These are phyloP conservation scores for Stephania japonica DNA, from an alignment of 164 flowering plant genomes.

Conservation along the genomic window DNA sequence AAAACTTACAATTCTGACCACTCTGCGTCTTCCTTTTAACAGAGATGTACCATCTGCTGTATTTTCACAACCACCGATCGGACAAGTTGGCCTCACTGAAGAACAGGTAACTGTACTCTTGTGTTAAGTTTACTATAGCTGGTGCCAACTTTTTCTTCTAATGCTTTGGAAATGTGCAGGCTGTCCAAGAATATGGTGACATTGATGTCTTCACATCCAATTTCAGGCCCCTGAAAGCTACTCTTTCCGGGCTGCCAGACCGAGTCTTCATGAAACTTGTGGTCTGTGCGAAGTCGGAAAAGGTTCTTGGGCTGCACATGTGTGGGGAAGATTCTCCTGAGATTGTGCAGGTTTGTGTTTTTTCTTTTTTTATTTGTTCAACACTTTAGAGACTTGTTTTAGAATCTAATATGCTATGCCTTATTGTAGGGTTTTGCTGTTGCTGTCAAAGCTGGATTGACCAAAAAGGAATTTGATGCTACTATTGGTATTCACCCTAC, in stretches of 20 bases:
- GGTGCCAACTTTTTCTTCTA: constrained; percentile 2
- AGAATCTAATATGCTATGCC: constrained; percentile 9
- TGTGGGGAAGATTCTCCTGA: constrained; percentile 95
- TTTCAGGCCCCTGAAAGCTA: constrained; percentile 88
- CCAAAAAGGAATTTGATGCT: constrained; percentile 87
- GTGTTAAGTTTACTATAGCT: constrained; percentile 1
- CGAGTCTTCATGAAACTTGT: constrained; percentile 87
- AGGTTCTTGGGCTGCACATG: constrained; percentile 84
- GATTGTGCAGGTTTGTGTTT: constrained; percentile 65
- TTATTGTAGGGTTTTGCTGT: constrained; percentile 80
- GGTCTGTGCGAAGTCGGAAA: constrained; percentile 76
- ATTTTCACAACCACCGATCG: constrained; percentile 95
- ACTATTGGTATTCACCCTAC: constrained; percentile 98
- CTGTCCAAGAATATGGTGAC: constrained; percentile 66
- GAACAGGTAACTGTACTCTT: constrained; percentile 59
- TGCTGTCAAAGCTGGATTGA: constrained; percentile 92
- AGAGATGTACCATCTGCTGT: constrained; percentile 92
- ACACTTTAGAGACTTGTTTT: not conserved
- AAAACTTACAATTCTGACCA: not conserved
- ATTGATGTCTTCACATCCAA: constrained; percentile 83
- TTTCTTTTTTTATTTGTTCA: not conserved
- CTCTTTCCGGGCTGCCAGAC: constrained; percentile 93
- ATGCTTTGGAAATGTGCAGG: constrained; percentile 39
- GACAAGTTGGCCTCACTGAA: constrained; percentile 92
- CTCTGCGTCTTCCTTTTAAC: constrained; percentile 6